Evolutionary conservation across 2,329 filamentous ascomycete species (phyloP).

Genomic region (Cercospora sp.): DNA sequence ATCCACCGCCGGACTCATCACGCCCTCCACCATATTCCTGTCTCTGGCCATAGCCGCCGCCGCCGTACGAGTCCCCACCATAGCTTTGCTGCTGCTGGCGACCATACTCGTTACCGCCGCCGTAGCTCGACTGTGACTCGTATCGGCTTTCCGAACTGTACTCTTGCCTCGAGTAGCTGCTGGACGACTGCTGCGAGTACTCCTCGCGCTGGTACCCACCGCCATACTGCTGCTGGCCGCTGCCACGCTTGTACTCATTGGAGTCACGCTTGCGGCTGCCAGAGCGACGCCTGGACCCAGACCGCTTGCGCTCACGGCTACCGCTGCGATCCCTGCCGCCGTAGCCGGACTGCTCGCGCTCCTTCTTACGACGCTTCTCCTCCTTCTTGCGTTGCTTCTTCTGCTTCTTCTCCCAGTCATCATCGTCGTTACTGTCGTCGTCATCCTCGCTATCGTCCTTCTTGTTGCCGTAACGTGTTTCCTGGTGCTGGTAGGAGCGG

Average conservation of each 20-base stretch:
- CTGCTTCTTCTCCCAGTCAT: constrained; percentile 45
- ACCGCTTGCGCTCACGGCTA: constrained; percentile 25
- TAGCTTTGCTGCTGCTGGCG: constrained; percentile 22
- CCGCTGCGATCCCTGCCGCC: constrained; percentile 22
- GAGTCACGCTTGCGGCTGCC: constrained; percentile 18
- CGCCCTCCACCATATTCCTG: constrained; percentile 1
- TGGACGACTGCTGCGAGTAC: constrained; percentile 18
- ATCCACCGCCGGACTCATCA: constrained; percentile 8
- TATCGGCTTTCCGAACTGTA: constrained; percentile 26
- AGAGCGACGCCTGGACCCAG: constrained; percentile 21
- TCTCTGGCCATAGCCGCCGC: constrained; percentile 17
- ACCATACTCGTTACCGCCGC: constrained; percentile 23
- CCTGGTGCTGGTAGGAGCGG: constrained; percentile 30
- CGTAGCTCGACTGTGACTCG: constrained; percentile 25
- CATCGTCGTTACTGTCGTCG: constrained; percentile 36
- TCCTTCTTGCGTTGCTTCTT: constrained; percentile 45
- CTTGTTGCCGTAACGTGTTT: constrained; percentile 34
- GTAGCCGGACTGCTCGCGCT: constrained; percentile 29
- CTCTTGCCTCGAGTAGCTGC: constrained; percentile 29
- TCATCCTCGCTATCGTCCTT: constrained; percentile 38
- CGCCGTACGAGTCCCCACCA: constrained; percentile 9
- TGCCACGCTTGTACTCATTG: constrained; percentile 22
- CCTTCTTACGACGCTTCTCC: constrained; percentile 35
- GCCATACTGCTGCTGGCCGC: constrained; percentile 12
- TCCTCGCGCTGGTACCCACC: constrained; percentile 24